Base-by-base conservation (phyloP, 495 filamentous ascomycete genomes). In the Neurospora pannonica region DNA sequence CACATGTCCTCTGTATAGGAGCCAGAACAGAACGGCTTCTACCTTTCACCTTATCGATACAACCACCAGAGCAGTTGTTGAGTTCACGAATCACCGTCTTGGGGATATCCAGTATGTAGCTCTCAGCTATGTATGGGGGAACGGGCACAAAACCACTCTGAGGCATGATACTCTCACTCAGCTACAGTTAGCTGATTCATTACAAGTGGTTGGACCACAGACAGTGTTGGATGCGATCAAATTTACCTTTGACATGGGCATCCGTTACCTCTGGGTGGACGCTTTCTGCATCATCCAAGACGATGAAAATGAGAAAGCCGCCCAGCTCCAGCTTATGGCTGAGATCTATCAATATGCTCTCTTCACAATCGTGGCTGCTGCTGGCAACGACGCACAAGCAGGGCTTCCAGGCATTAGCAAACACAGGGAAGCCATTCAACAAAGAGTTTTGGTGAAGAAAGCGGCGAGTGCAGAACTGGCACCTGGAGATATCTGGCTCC, bases 251-350 rank as follows among this genome's bases (percentile, higher is more conserved):
- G 24, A 60, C 48, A 31, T 28, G 21, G 24, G 24, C 2, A 15
- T 28, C 1, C n/a, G 2, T 28, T 79, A 81, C 71, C 48, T 75
- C 13, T 79, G 77, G 71, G 71, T 78, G 19, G 77, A 78, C 70
- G 76, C 74, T 1, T 76, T 77, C 67, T 79, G 78, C 71, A 83
- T 82, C 39, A 72, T 82, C 42, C 82, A 82, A 36, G 69, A 72
- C 38, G 81, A 79, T 70, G 79, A 75, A 15, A 75, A 38, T 31
- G 4, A 76, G 9, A 79, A 81, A 71, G 72, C 80, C 3, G 72
- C 74, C 17, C 75, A 81, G 46, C 76, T 76, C 24, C 70, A 80
- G 67, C 46, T 34, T 28, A 11, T 82, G 76, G 77, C 82, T 79
- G 67, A 28, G 73, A 36, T 70, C 54, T 8, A 43, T 75, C 13